Evolutionary conservation across 148 eudicot genomes (phyloP).

Genomic region (Chenopodium album): DNA sequence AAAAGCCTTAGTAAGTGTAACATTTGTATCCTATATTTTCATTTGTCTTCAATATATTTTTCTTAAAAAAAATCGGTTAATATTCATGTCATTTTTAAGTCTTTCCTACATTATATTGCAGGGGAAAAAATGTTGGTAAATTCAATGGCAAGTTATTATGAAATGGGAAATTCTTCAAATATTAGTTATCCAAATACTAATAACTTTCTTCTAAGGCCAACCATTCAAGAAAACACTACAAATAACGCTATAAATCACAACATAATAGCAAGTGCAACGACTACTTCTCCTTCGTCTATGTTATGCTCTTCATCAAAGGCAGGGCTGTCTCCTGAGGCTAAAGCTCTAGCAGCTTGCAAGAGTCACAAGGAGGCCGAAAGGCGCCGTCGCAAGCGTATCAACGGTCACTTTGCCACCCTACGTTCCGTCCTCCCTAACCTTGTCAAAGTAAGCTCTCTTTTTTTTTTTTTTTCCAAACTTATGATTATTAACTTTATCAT

Average conservation of each 20-base stretch:
- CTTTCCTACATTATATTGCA: background rate
- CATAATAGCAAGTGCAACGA: constrained; percentile 8
- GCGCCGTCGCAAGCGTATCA: constrained; percentile 75
- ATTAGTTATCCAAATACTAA: constrained; percentile 21
- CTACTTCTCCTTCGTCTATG: constrained; percentile 12
- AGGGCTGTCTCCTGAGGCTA: constrained; percentile 40
- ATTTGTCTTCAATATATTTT: background rate
- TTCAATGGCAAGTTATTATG: constrained; percentile 36
- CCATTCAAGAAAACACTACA: background rate
- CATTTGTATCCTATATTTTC: background rate
- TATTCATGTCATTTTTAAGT: background rate
- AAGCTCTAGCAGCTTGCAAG: constrained; percentile 58
- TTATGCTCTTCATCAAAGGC: constrained; percentile 26
- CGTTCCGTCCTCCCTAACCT: constrained; percentile 68
- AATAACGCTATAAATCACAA: constrained; percentile 13
- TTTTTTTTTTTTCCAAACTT: background rate
- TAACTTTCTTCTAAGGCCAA: background rate
- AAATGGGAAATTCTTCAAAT: constrained; percentile 37
- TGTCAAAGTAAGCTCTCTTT: constrained; percentile 50
- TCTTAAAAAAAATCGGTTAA: background rate
- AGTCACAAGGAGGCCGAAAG: constrained; percentile 92
- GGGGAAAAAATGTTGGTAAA: constrained; percentile 25
- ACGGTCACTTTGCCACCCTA: constrained; percentile 75
- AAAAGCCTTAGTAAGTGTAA: background rate
- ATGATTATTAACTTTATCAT: background rate